Evolutionary conservation across 495 filamentous ascomycete species (phyloP).

Genomic region (Baudoinia panamericana): DNA sequence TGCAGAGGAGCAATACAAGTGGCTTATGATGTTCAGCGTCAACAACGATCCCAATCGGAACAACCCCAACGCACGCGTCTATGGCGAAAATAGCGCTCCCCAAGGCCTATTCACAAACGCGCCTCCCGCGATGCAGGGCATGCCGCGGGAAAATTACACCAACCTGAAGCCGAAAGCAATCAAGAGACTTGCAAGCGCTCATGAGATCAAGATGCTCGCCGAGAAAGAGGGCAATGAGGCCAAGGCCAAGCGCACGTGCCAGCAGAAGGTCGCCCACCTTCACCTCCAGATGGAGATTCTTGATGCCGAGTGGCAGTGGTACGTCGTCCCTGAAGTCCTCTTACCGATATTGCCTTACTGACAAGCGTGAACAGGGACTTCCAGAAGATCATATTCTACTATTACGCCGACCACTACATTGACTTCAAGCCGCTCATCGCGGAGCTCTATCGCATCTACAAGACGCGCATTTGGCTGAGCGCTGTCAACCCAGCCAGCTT

Average conservation of each 20-base stretch:
- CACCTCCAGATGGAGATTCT: conserved; percentile 95
- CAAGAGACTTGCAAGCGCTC: conserved; percentile 77
- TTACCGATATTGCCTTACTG: neutral
- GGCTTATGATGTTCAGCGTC: conserved; percentile 77
- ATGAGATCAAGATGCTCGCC: conserved; percentile 73
- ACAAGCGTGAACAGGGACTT: conserved; percentile 58
- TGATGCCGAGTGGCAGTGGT: conserved; percentile 99
- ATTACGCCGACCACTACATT: conserved; percentile 95
- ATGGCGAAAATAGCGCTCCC: conserved; percentile 11
- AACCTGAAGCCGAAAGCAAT: conserved; percentile 93
- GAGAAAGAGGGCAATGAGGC: conserved; percentile 97
- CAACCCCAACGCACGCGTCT: conserved; percentile 20
- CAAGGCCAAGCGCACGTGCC: conserved; percentile 90
- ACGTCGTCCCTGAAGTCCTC: conserved; percentile 28
- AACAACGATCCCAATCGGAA: conserved; percentile 13
- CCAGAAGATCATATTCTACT: conserved; percentile 98
- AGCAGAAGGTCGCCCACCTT: conserved; percentile 90
- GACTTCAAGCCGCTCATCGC: conserved; percentile 97
- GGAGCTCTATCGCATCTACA: conserved; percentile 97
- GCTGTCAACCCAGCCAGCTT: conserved; percentile 97
- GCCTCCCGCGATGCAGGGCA: conserved; percentile 16
- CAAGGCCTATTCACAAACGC: conserved; percentile 1
- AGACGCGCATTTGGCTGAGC: conserved; percentile 98
- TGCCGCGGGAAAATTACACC: conserved; percentile 27
- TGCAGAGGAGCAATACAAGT: conserved; percentile 85